Conservation (phyloP, 108 stramenopile genomes). For the Conticribra guillardii region DNA sequence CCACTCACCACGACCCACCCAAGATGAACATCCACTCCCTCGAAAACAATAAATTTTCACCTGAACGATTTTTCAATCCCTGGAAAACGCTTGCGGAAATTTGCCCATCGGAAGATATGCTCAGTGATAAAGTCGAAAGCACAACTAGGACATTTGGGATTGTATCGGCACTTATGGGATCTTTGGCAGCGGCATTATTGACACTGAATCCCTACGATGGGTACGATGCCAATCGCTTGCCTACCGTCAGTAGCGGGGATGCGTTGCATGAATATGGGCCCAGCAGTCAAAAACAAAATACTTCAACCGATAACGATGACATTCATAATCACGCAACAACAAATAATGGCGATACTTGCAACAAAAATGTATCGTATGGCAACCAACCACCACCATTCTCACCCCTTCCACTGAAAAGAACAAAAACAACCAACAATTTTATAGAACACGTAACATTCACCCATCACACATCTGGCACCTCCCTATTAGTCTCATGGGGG, state of each 20-base stretch:
- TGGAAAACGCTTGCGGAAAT: constrained; percentile 32
- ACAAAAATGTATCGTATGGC: not conserved
- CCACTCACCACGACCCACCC: too few relatives aligned
- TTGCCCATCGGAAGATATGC: constrained; percentile 27
- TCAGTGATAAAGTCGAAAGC: constrained; percentile 39
- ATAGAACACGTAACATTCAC: constrained; percentile 47
- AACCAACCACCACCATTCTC: constrained; percentile 9
- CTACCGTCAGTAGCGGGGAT: not conserved
- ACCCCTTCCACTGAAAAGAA: constrained; percentile 12
- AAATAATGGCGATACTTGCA: not conserved
- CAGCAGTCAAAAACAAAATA: too few relatives aligned
- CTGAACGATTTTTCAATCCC: constrained; percentile 32
- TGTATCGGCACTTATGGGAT: constrained; percentile 45
- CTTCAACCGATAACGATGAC: not conserved
- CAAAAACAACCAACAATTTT: constrained; percentile 18
- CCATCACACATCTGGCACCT: constrained; percentile 37
- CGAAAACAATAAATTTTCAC: constrained; percentile 17
- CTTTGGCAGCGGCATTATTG: constrained; percentile 29
- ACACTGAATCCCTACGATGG: constrained; percentile 42
- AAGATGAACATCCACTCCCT: too few relatives aligned
- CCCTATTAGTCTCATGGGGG: constrained; percentile 38
- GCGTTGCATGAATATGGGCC: too few relatives aligned
- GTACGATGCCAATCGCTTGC: constrained; percentile 23
- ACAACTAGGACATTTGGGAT: constrained; percentile 49
- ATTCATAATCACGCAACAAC: not conserved